Conservation (phyloP, 108 stramenopile genomes). For the Cyclostephanos invisitatus region DNA sequence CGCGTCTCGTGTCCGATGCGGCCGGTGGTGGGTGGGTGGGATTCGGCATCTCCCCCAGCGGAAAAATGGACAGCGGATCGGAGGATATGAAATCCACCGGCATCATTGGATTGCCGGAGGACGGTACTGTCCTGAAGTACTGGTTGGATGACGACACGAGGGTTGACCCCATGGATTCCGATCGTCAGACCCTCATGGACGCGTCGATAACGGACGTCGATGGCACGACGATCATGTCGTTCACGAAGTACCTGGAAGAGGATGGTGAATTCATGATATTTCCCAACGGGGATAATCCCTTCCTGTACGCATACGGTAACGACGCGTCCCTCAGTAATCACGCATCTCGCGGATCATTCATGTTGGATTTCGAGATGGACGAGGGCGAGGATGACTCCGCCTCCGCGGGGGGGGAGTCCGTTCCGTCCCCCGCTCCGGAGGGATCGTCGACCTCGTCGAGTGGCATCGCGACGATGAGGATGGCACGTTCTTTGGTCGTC, state of each 20-base stretch:
- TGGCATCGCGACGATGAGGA: no score
- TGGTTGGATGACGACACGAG: slow-evolving; percentile 34
- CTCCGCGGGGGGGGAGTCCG: not conserved
- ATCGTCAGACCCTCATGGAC: slow-evolving; percentile 56
- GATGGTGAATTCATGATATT: slow-evolving; percentile 48
- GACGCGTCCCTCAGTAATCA: slow-evolving; percentile 21
- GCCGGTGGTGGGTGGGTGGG: slow-evolving; percentile 36
- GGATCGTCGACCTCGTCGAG: no score
- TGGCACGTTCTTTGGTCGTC: no score
- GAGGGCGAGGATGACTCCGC: no score
- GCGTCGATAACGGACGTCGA: slow-evolving; percentile 39
- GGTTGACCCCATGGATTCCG: slow-evolving; percentile 27
- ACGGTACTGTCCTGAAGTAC: slow-evolving; percentile 47
- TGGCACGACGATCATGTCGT: slow-evolving; percentile 46
- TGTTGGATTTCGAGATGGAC: slow-evolving; percentile 27
- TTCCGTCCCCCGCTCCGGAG: no score
- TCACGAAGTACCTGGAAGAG: slow-evolving; percentile 57
- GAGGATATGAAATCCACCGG: not conserved
- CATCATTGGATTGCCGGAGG: slow-evolving; percentile 33
- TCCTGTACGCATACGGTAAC: slow-evolving; percentile 43
- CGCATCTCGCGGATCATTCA: slow-evolving; percentile 1
- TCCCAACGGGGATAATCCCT: slow-evolving; percentile 31
- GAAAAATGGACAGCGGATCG: slow-evolving; percentile 25
- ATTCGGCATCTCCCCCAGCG: slow-evolving; percentile 21
- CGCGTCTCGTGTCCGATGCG: not conserved